Conservation (phyloP, 768 basidiomycete genomes). For the Termitomyces sp. region DNA sequence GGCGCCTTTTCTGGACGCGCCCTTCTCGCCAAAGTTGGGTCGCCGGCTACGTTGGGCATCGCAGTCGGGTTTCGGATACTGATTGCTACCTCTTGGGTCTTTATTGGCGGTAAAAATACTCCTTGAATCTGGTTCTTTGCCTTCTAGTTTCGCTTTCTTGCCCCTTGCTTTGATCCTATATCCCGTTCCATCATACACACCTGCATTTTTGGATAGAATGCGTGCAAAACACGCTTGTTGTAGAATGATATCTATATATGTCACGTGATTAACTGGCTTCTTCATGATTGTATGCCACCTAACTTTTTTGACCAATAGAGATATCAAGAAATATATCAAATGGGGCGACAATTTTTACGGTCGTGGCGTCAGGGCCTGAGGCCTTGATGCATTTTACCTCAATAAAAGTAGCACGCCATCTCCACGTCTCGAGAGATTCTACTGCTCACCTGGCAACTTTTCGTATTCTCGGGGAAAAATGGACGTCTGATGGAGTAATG, state of each 20-base stretch:
- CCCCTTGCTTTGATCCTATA: neutral
- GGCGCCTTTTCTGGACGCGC: slow-evolving; percentile 73
- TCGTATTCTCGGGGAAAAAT: neutral
- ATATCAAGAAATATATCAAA: neutral
- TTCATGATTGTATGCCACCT: neutral
- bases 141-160: neutral
- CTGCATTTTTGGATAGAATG: neutral
- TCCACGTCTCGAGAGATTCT: neutral
- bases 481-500: neutral
- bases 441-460: neutral
- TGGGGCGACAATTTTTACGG: neutral
- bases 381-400: neutral
- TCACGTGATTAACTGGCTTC: neutral
- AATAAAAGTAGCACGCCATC: neutral
- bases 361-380: neutral
- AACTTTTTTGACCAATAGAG: neutral
- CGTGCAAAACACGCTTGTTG: neutral
- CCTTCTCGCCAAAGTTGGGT: slow-evolving; percentile 56
- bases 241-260: neutral
- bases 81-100: slow-evolving; percentile 62
- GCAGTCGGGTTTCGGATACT: slow-evolving; percentile 60
- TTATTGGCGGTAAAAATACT: slow-evolving; percentile 46
- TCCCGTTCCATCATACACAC: neutral
- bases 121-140: neutral
- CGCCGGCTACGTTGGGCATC: slow-evolving; percentile 64